Percentiles rank a stretch among this genome's conserved stretches.
Conservation (phyloP, 305 asterid species). For the Fraxinus latifolia region DNA sequence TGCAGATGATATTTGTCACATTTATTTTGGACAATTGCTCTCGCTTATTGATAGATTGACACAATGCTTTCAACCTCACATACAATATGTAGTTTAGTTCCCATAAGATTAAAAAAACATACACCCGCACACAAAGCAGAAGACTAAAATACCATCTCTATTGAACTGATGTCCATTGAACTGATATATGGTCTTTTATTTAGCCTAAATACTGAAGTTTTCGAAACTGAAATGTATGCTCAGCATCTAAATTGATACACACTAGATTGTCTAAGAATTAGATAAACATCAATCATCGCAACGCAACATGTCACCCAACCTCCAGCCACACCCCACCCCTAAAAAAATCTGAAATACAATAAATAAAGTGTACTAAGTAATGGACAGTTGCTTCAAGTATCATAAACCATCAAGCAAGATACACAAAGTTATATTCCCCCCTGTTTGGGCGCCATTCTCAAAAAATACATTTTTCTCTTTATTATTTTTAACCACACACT, state of each 20-base stretch:
- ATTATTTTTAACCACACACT: too few relatives aligned
- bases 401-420: background rate
- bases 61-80: background rate
- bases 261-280: background rate
- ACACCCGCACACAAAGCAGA: background rate
- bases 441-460: too few relatives aligned
- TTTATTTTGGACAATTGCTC: background rate
- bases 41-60: background rate
- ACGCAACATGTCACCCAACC: background rate
- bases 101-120: background rate
- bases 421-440: background rate
- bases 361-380: background rate
- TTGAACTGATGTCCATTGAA: background rate
- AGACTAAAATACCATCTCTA: background rate
- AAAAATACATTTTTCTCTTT: too few relatives aligned
- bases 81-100: background rate
- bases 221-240: background rate
- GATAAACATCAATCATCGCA: background rate
- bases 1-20: background rate
- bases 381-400: background rate
- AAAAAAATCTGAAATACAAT: background rate
- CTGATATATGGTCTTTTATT: background rate
- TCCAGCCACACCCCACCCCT: background rate
- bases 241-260: background rate
- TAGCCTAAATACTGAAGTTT: background rate